A percentile compares a stretch with the other conserved stretches of the same genome.
phyloP scores from a whole-genome alignment of 2,329 filamentous ascomycete species.

The Xylariaceae sp. region DNA sequence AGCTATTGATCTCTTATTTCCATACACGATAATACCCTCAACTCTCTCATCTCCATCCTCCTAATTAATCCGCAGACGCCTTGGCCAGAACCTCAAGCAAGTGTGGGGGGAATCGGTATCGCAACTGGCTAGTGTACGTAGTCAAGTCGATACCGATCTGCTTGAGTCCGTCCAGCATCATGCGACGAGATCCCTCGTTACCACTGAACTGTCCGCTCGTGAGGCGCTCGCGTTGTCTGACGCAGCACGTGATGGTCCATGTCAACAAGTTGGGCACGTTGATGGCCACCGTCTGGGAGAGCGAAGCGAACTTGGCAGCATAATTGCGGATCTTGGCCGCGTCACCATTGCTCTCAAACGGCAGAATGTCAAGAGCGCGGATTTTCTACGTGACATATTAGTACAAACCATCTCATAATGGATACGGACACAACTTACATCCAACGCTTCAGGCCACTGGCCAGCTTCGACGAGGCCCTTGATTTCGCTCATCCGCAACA shows the following conservation, averaged over 20 bases:
- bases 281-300: slow-evolving; percentile 75
- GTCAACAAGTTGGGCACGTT: slow-evolving; percentile 88
- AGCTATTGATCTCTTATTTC: not conserved
- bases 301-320: slow-evolving; percentile 72
- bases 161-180: slow-evolving; percentile 65
- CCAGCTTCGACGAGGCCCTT: slow-evolving; percentile 50
- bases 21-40: not conserved
- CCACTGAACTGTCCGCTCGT: slow-evolving; percentile 67
- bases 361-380: slow-evolving; percentile 69
- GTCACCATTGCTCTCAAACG: slow-evolving; percentile 68
- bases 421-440: slow-evolving; percentile 40
- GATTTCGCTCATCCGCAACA: slow-evolving; percentile 57
- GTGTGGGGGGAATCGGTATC: slow-evolving; percentile 80
- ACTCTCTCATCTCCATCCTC: not conserved
- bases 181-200: slow-evolving; percentile 58
- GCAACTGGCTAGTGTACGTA: slow-evolving; percentile 87
- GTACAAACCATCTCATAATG: not conserved
- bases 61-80: slow-evolving; percentile 59
- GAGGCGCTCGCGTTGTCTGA: slow-evolving; percentile 68
- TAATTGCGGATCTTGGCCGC: slow-evolving; percentile 72
- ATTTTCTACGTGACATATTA: slow-evolving; percentile 55
- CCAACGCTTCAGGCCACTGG: slow-evolving; percentile 53
- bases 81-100: slow-evolving; percentile 84
- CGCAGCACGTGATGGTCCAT: slow-evolving; percentile 88
- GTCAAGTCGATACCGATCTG: slow-evolving; percentile 85